Evolutionary conservation across 192 early-diverging fungal genomes (phyloP), one percentile per base, ranked within the genome.

Genomic region (Chytriomyces confervae): DNA sequence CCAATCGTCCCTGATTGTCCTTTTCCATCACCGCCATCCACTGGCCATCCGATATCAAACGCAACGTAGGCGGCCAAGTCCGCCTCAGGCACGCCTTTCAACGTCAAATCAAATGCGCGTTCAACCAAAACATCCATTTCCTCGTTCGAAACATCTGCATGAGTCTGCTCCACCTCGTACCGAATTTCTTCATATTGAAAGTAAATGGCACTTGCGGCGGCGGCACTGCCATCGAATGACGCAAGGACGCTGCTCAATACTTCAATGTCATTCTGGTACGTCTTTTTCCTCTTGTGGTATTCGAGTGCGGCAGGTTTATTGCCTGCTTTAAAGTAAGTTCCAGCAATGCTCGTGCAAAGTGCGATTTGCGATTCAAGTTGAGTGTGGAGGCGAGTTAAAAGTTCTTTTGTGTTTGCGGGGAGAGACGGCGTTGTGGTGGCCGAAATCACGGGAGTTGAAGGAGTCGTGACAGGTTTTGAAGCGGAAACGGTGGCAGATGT

Each of bases 1-100:
- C 79, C 76, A 10, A 86, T 85, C 5, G 80, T 78, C 3, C 81
- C 74, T 4, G 91, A 92, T 69, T 90, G 86, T 0, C 93, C 93
- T 79, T 93, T 94, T 11, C 86, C 90, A 50, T 85, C 82, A 7
- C 83, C 81, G 80, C 60, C 78, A 10, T 65, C 51, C 8, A 83
- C 78, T 16, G 91, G 92, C 92, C 92, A 93, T n/a, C 92, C 93
- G 11, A 93, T 62, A 82, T 95, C 92, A 86, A 86, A 95, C 11
- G 76, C 70, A 7, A 93, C 91, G 77, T 85, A 91, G 7, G 86
- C 84, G 7, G 93, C 91, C 61, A 95, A 81, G 60, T 91, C 88
- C 66, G 80, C 73, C 10, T 80, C 68, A 11, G 84, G 79, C 0
- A 91, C 85, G 2, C 62, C 49, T 24, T 64, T 64, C 3, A 78